phyloP scores from a whole-genome alignment of 352 stramenopile species.

The Phytophthora sojae region DNA sequence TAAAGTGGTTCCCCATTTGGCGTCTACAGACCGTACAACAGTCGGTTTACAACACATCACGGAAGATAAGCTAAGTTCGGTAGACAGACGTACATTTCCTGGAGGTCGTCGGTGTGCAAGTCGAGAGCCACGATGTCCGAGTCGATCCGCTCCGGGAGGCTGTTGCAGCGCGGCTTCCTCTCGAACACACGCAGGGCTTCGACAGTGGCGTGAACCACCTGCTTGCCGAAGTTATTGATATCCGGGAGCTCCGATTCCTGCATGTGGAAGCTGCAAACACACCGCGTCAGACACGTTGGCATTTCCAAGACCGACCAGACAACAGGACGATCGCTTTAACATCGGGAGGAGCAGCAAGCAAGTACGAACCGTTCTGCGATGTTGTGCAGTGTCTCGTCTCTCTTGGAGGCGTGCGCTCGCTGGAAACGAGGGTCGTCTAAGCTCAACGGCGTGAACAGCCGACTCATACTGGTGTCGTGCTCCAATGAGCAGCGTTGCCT shows the following conservation, averaged over 20 bases:
- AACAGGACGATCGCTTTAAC: neutral
- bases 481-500: neutral
- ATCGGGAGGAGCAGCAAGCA: neutral
- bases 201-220: conserved; percentile 46
- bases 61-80: neutral
- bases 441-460: conserved; percentile 8
- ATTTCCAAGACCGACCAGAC: neutral
- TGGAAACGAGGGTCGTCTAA: conserved; percentile 4
- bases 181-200: conserved; percentile 53
- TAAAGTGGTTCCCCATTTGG: conserved; percentile 22
- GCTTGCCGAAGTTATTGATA: conserved; percentile 59
- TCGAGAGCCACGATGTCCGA: conserved; percentile 14
- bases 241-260: conserved; percentile 56
- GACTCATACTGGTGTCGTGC: conserved; percentile 8
- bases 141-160: conserved; percentile 39
- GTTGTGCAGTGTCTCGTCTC: conserved; percentile 14
- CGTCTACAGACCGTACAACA: neutral
- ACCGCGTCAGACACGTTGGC: neutral
- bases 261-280: conserved; percentile 50
- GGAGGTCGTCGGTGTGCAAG: conserved; percentile 24
- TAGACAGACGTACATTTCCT: conserved; percentile 15
- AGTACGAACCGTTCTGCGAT: conserved; percentile 17
- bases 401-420: neutral
- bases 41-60: conserved; percentile 12
- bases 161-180: conserved; percentile 54